Evolutionary conservation across 2,329 filamentous ascomycete genomes (phyloP).

Genomic region (Ceratocystis variospora): DNA sequence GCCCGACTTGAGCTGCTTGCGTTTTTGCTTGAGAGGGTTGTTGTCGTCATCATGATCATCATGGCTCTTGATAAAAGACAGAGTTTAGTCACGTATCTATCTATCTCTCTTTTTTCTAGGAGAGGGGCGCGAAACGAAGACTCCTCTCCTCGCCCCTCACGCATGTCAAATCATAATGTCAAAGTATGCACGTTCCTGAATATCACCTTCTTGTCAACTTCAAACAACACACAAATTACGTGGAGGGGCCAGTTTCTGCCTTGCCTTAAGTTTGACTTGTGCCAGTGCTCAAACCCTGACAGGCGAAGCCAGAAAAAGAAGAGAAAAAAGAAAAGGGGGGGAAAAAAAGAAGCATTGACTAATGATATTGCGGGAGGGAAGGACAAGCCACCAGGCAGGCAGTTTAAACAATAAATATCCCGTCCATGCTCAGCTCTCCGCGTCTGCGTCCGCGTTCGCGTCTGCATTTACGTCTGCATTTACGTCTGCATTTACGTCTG

Average conservation of each 20-base stretch:
- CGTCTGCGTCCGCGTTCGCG: too few species aligned
- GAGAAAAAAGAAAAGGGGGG: too few species aligned
- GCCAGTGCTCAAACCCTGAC: not conserved
- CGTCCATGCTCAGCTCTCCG: too few species aligned
- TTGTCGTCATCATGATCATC: not conserved
- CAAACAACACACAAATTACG: not conserved
- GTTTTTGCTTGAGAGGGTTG: not conserved
- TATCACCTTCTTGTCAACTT: not conserved
- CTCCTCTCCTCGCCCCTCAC: too few species aligned
- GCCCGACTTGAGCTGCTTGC: not conserved
- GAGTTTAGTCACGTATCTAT: too few species aligned
- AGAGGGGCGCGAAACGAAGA: too few species aligned
- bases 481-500: too few species aligned
- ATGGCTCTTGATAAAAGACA: too few species aligned
- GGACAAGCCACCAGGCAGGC: not conserved
- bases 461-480: too few species aligned
- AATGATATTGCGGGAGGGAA: not conserved
- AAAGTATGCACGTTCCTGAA: not conserved
- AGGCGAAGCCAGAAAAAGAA: too few species aligned
- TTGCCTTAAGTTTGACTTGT: not conserved
- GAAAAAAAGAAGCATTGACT: not conserved
- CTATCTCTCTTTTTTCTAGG: too few species aligned
- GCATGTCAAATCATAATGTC: not conserved
- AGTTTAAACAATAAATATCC: too few species aligned
- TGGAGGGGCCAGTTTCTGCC: not conserved